phyloP scores from a whole-genome alignment of 2,329 filamentous ascomycete species.

The Coniochaeta ligniaria region DNA sequence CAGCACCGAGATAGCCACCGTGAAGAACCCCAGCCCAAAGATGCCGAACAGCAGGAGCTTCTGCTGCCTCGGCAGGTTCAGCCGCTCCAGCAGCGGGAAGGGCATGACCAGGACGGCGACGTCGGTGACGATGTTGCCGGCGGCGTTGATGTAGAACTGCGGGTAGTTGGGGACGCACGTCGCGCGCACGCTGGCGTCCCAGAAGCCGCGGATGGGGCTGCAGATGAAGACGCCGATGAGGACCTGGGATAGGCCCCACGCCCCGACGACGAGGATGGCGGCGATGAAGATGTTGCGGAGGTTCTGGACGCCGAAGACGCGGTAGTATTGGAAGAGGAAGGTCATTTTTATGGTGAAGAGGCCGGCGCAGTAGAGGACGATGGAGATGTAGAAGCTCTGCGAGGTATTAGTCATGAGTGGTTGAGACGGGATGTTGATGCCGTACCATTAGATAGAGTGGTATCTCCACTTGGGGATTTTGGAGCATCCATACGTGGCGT shows the following conservation, averaged over 20 bases:
- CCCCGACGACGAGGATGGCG: constrained; percentile 22
- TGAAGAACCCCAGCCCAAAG: constrained; percentile 30
- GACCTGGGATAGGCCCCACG: constrained; percentile 26
- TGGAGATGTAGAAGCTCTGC: constrained; percentile 22
- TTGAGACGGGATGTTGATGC: background rate
- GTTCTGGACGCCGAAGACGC: constrained; percentile 22
- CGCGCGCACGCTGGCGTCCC: constrained; percentile 14
- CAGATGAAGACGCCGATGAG: constrained; percentile 26
- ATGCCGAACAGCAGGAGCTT: constrained; percentile 23
- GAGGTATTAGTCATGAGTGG: background rate
- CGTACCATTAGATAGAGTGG: background rate
- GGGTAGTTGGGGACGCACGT: constrained; percentile 22
- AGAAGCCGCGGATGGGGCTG: constrained; percentile 24
- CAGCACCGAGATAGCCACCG: constrained; percentile 27
- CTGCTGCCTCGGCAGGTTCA: constrained; percentile 23
- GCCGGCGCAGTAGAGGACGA: constrained; percentile 25
- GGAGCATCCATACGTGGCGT: background rate
- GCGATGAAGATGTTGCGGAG: constrained; percentile 22
- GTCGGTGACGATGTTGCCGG: constrained; percentile 29
- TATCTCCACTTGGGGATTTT: background rate
- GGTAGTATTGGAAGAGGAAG: constrained; percentile 29
- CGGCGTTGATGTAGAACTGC: constrained; percentile 26
- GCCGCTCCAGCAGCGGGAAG: constrained; percentile 22
- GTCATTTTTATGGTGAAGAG: constrained; percentile 25
- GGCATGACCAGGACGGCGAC: constrained; percentile 26